These are phyloP conservation scores for Clitoria ternatea DNA, from an alignment of 306 rosid genomes.

Conservation along the genomic window DNA sequence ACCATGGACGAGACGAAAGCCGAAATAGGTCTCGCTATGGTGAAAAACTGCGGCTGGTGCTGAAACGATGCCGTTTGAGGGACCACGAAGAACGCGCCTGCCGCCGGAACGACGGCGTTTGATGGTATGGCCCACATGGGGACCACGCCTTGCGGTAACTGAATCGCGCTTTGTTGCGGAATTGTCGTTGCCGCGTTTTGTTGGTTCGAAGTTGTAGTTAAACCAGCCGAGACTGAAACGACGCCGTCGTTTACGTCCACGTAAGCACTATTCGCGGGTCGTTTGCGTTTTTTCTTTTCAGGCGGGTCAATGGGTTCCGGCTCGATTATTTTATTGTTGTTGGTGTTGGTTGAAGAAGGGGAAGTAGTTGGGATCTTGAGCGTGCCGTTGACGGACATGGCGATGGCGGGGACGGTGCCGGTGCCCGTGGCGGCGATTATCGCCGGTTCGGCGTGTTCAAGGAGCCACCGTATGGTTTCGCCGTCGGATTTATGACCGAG, in stretches of 20 bases:
- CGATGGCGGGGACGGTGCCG: conserved; percentile 76
- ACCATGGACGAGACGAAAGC: conserved; percentile 51
- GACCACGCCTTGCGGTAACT: conserved; percentile 40
- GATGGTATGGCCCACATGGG: conserved; percentile 75
- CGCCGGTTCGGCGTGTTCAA: conserved; percentile 73
- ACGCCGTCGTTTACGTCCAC: conserved; percentile 49
- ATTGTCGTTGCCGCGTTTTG: background rate
- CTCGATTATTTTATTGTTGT: background rate
- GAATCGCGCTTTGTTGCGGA: conserved; percentile 35
- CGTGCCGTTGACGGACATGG: conserved; percentile 71
- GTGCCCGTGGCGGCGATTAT: conserved; percentile 84
- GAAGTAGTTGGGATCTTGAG: conserved; percentile 66
- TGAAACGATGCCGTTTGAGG: conserved; percentile 43
- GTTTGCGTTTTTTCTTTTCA: conserved; percentile 48
- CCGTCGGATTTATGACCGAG: conserved; percentile 90
- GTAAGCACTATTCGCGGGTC: conserved; percentile 43
- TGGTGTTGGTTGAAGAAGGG: background rate
- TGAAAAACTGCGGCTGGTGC: conserved; percentile 48
- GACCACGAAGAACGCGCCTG: conserved; percentile 43
- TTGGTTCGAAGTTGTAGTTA: conserved; percentile 13
- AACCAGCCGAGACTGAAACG: conserved; percentile 49
- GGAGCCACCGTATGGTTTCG: conserved; percentile 82
- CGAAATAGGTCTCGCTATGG: conserved; percentile 54
- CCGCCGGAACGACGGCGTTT: conserved; percentile 44
- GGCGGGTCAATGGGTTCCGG: conserved; percentile 42